Evolutionary conservation across 768 basidiomycete genomes (phyloP).

Genomic region (Lentinula aciculospora): DNA sequence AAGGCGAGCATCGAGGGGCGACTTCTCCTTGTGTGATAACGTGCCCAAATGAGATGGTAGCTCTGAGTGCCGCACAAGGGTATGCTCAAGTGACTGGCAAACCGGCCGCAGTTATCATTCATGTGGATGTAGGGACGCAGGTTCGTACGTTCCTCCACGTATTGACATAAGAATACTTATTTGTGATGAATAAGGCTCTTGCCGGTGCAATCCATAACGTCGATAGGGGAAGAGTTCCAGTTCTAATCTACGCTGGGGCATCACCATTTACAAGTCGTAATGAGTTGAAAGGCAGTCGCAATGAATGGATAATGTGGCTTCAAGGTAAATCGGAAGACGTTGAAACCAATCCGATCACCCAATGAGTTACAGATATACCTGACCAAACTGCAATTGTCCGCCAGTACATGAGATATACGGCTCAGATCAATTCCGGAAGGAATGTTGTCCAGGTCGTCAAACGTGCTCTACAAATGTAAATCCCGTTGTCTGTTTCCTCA

Average conservation of each 20-base stretch:
- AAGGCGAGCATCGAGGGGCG: constrained; percentile 22
- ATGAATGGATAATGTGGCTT: constrained; percentile 72
- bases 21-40: constrained; percentile 52
- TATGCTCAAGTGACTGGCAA: constrained; percentile 61
- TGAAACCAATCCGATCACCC: neutral
- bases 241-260: constrained; percentile 70
- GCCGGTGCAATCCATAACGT: constrained; percentile 73
- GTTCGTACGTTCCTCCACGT: constrained; percentile 20
- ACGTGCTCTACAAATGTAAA: constrained; percentile 62
- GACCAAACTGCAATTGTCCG: constrained; percentile 68
- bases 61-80: constrained; percentile 65
- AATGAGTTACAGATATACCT: constrained; percentile 45
- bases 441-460: constrained; percentile 46
- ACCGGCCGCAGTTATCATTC: constrained; percentile 68
- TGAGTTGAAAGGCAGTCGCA: constrained; percentile 57
- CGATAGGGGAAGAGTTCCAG: constrained; percentile 52
- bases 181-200: constrained; percentile 37
- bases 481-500: neutral
- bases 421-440: constrained; percentile 51
- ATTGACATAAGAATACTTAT: neutral
- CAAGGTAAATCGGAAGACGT: constrained; percentile 38
- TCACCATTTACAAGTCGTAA: constrained; percentile 52
- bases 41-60: constrained; percentile 76
- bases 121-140: constrained; percentile 70
- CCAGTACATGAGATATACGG: constrained; percentile 68